Base-by-base conservation (phyloP, 305 asterid species). In the Petunia hybrid region DNA sequence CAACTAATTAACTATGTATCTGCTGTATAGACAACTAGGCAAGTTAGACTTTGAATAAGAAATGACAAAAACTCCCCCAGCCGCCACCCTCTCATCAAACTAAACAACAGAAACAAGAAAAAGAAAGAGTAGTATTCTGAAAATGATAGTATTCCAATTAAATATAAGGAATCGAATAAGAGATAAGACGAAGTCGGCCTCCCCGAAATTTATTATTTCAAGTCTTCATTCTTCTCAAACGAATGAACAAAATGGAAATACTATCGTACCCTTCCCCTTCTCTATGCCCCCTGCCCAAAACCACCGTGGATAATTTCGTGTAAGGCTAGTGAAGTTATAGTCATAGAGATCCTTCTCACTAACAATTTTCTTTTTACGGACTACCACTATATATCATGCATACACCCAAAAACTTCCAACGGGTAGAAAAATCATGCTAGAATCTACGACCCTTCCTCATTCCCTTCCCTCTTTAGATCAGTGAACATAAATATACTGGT, bases 121-220 rank as follows among this genome's bases (percentile, higher is more conserved):
- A 70, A 70, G 42, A 35, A 70, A 42, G 42, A 45, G 22, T 9
- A 4, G 41, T 12, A 22, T 22, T 70, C 2, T 48, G 45, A 48
- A 71, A 71, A 48, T 46, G 76, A 68, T 8, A 5, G 1, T n/a
- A 6, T 55, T 13, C 6, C 1, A 60, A 62, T 66, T 14, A 41
- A 67, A 16, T 45, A 4, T 43, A 43, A 22, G 14, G 76, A 42
- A 43, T 1, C 36, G 8, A 71, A 70, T 31, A 46, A 31, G 42
- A 71, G 77, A 71, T 48, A 12, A 48, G 78, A 71, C 36, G 78
- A 48, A 71, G 78, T 35, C 41, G 40, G 5, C 41, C 76, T 68
- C 53, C 40, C 42, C n/a, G 12, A 46, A 5, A 31, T 4, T 10
- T 70, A 46, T 71, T 22, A 7, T 12, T 13, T 45, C 7, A 71